phyloP scores from a whole-genome alignment of 331 rosid genomes.

The Malus hybrid region DNA sequence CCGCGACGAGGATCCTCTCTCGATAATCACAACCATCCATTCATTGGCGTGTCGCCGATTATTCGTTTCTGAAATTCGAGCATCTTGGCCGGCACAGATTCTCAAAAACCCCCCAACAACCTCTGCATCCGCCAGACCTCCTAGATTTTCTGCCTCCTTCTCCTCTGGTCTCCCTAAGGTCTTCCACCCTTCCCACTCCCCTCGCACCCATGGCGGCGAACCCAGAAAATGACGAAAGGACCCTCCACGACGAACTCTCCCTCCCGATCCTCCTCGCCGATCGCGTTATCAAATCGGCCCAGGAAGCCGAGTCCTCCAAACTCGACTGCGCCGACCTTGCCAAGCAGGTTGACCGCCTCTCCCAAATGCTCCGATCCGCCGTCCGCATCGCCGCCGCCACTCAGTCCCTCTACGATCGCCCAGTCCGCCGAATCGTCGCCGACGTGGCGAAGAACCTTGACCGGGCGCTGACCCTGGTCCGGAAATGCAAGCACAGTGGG shows the following conservation, averaged over 20 bases:
- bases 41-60: background rate
- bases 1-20: too few species aligned
- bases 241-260: conserved; percentile 48
- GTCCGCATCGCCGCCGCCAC: conserved; percentile 38
- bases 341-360: conserved; percentile 43
- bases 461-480: conserved; percentile 43
- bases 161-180: background rate
- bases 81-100: background rate
- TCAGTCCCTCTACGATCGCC: conserved; percentile 57
- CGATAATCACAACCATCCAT: background rate
- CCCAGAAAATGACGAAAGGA: conserved; percentile 28
- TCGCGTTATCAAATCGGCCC: conserved; percentile 54
- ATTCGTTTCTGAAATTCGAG: background rate
- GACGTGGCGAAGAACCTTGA: conserved; percentile 61
- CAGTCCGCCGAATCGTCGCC: conserved; percentile 56
- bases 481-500: conserved; percentile 56
- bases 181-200: background rate
- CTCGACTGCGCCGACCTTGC: conserved; percentile 53
- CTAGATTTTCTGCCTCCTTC: background rate
- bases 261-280: conserved; percentile 58
- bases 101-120: background rate
- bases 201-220: conserved; percentile 32
- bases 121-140: background rate
- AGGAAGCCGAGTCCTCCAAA: conserved; percentile 59
- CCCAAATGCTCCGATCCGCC: conserved; percentile 54